Conservation (phyloP, 257 asterid species). For the Cynanchum wilfordii region DNA sequence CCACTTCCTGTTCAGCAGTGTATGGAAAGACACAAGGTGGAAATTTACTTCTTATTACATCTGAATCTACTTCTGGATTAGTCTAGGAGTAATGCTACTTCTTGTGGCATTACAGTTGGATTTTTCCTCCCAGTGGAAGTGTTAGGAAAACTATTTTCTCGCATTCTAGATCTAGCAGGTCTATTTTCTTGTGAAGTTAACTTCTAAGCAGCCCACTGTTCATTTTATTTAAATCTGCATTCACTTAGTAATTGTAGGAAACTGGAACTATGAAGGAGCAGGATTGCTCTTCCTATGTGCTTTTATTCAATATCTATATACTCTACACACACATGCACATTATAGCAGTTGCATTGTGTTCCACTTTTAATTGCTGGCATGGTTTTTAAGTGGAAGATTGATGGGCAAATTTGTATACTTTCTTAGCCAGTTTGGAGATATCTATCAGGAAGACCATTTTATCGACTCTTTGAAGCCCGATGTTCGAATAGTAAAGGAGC, state of each 20-base stretch:
- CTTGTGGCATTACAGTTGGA: background rate
- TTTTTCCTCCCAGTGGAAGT: background rate
- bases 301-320: background rate
- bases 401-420: conserved; percentile 38
- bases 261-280: background rate
- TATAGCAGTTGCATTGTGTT: conserved; percentile 7
- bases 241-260: background rate
- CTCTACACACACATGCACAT: background rate
- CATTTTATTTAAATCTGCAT: background rate
- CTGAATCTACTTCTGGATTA: background rate
- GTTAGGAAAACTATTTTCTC: background rate
- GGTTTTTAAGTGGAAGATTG: conserved; percentile 34
- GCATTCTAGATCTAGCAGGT: background rate
- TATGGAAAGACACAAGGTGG: conserved; percentile 91
- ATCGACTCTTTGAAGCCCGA: conserved; percentile 86
- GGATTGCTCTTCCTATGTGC: background rate
- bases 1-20: conserved; percentile 85
- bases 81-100: background rate
- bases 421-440: conserved; percentile 98
- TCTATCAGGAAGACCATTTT: conserved; percentile 92
- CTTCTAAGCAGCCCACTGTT: background rate
- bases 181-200: background rate
- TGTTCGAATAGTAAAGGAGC: conserved; percentile 70
- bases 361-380: conserved; percentile 13
- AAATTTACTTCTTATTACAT: conserved; percentile 13